These are phyloP conservation scores for Aspergillus conjunctus DNA, from an alignment of 495 filamentous ascomycete genomes.

Conservation along the genomic window DNA sequence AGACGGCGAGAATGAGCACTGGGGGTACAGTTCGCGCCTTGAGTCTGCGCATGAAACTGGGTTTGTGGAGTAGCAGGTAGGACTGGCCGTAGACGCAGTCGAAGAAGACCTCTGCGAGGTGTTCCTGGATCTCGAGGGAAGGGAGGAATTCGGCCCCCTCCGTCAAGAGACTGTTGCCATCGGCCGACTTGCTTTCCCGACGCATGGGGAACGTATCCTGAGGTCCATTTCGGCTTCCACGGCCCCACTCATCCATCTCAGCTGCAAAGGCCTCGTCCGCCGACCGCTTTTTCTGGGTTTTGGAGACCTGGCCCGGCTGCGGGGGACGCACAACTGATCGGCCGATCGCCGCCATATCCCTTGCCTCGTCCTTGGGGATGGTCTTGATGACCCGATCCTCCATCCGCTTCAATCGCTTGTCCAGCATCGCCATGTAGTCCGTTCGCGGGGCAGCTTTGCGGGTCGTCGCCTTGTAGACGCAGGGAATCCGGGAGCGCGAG, in stretches of 20 bases:
- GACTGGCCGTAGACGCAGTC: constrained; percentile 95
- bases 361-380: constrained; percentile 79
- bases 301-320: constrained; percentile 59
- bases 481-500: constrained; percentile 87
- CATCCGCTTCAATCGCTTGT: constrained; percentile 91
- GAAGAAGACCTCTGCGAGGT: constrained; percentile 93
- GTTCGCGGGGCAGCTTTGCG: constrained; percentile 94
- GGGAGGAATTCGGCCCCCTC: constrained; percentile 86
- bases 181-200: constrained; percentile 61
- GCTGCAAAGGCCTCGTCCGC: constrained; percentile 85
- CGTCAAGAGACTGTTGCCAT: constrained; percentile 70
- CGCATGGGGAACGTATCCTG: constrained; percentile 58
- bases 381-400: constrained; percentile 97
- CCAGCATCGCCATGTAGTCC: constrained; percentile 99
- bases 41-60: constrained; percentile 89
- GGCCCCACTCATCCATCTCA: constrained; percentile 82
- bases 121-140: constrained; percentile 86
- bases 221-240: constrained; percentile 49
- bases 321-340: constrained; percentile 81
- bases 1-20: constrained; percentile 86
- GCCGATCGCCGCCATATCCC: constrained; percentile 61
- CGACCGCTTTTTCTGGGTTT: constrained; percentile 75
- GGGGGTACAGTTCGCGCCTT: constrained; percentile 72
- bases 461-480: constrained; percentile 97
- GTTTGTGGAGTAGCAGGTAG: constrained; percentile 94